Evolutionary conservation across 305 asterid genomes (phyloP), one percentile per base, ranked within the genome.

Genomic region (Striga hermonthica): DNA sequence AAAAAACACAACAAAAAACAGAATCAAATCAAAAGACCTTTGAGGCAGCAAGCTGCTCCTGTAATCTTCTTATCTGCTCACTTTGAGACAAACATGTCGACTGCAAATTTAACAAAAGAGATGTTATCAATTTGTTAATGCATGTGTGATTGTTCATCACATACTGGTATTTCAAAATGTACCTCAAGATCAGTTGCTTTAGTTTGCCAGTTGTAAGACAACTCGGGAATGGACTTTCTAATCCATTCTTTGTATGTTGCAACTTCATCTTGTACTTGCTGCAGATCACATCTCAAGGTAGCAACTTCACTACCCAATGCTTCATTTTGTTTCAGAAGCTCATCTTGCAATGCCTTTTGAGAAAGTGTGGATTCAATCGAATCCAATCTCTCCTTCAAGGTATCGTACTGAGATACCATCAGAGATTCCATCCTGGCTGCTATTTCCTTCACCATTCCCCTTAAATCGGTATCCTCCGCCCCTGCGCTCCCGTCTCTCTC

Each of bases 231-330:
- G 7, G 79, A 75, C 62, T 80, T 74, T 65, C 82, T 86, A 57
- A 81, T 62, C 35, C 66, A 56, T 79, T 85, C 90, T 69, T 67
- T 82, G 62, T 72, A 81, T 66, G 75, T 71, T 38, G 66, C 75
- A 49, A 83, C 70, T 50, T 87, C 93, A 36, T 80, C 91, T 74
- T 91, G 81, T 55, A 81, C 84, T 82, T 82, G 88, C 65, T 80
- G 88, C 71, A 86, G 12, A 58, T 89, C 96, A 31, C 76, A 73
- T 56, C 91, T 80, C 72, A 89, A 72, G 77, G 80, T 74, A 58
- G 82, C 80, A 49, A 87, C 87, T 80, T 89, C 95, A 76, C 60
- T 77, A 6, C 76, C 74, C 66, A 89, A 70, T 36, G 76, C 74
- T 70, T 89, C 91, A 73, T 83, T 89, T 71, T 82, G 89, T 71